Percentiles rank a stretch among this genome's conserved stretches.
phyloP scores from a whole-genome alignment of 1,139 yeast species.

The Geotrichum australiense region DNA sequence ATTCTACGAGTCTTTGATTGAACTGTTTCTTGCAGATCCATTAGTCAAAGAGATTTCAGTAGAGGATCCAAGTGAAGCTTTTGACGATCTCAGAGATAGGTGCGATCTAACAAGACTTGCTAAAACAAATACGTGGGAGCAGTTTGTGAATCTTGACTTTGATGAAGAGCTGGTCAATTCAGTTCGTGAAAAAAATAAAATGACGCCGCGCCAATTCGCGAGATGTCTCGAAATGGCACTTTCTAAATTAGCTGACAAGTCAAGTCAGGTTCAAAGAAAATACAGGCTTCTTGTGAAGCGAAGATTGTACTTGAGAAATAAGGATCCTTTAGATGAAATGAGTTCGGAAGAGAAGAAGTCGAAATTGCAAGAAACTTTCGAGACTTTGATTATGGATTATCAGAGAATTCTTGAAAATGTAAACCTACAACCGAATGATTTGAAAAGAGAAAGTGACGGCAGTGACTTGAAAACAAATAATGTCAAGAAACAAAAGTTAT shows the following conservation, averaged over 20 bases:
- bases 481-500: neutral
- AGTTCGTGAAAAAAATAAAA: constrained; percentile 42
- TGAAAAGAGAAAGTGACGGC: neutral
- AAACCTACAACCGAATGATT: constrained; percentile 22
- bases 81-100: constrained; percentile 85
- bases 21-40: constrained; percentile 48
- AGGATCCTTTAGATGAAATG: constrained; percentile 64
- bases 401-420: constrained; percentile 51
- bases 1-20: constrained; percentile 52
- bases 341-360: constrained; percentile 56
- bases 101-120: constrained; percentile 58
- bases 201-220: constrained; percentile 72
- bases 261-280: constrained; percentile 31
- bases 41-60: constrained; percentile 71
- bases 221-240: constrained; percentile 72
- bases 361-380: constrained; percentile 71
- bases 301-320: constrained; percentile 68
- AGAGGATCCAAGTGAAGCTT: constrained; percentile 91
- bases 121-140: constrained; percentile 30
- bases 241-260: constrained; percentile 30
- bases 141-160: constrained; percentile 6
- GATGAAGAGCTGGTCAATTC: constrained; percentile 40
- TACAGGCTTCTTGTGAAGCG: constrained; percentile 61
- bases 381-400: constrained; percentile 63
- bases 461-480: neutral